Evolutionary conservation across 768 basidiomycete species (phyloP).

Genomic region (Mycena chlorophos): DNA sequence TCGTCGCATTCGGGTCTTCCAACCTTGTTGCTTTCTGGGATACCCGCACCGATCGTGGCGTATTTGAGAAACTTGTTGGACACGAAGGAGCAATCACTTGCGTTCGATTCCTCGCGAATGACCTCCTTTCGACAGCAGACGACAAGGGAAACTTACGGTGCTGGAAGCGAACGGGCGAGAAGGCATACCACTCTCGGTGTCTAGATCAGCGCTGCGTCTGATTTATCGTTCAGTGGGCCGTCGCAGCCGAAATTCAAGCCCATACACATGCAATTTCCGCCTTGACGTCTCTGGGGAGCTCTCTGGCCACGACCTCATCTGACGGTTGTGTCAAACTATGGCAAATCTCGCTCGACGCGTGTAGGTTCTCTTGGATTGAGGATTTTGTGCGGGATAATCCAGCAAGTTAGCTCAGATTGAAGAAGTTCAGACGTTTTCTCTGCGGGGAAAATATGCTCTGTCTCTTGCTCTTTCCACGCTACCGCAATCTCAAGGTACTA

Average conservation of each 20-base stretch:
- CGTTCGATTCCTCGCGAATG: conserved; percentile 61
- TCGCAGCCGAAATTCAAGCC: conserved; percentile 45
- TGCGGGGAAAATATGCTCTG: conserved; percentile 75
- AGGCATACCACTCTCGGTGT: conserved; percentile 37
- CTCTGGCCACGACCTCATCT: conserved; percentile 77
- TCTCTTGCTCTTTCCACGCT: conserved; percentile 63
- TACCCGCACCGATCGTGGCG: conserved; percentile 47
- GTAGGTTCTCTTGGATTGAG: conserved; percentile 27
- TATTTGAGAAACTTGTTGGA: conserved; percentile 71
- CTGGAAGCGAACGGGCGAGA: conserved; percentile 54
- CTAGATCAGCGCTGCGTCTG: conserved; percentile 17
- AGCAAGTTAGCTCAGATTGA: conserved; percentile 40
- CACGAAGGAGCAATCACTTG: conserved; percentile 77
- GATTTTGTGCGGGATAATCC: conserved; percentile 4
- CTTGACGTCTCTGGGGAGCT: conserved; percentile 49
- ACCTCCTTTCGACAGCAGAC: conserved; percentile 69
- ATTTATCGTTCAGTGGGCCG: conserved; percentile 55
- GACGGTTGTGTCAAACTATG: conserved; percentile 81
- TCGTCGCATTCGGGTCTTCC: conserved; percentile 49
- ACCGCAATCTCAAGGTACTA: conserved; percentile 65
- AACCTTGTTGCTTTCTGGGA: conserved; percentile 49
- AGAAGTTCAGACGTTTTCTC: conserved; percentile 57
- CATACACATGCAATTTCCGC: conserved; percentile 74
- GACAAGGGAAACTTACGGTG: conserved; percentile 64
- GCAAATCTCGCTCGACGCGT: conserved; percentile 39